phyloP scores from a whole-genome alignment of 148 eudicot species.

The Vaccinium darrowii region DNA sequence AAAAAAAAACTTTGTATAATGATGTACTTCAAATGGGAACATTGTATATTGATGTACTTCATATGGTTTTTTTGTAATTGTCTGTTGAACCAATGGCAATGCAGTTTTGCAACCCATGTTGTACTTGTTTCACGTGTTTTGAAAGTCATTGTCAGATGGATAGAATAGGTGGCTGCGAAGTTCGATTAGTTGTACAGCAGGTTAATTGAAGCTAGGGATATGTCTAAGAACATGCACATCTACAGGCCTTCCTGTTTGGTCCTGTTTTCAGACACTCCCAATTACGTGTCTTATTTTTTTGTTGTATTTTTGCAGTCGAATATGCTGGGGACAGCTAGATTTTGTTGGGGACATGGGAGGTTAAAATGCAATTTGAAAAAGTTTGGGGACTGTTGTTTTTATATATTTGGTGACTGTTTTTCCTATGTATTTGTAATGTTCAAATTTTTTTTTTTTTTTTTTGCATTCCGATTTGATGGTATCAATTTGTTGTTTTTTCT shows the following conservation, averaged over 20 bases:
- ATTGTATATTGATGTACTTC: too few relatives aligned
- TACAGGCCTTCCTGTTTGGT: background rate
- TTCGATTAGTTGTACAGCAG: background rate
- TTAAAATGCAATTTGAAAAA: too few relatives aligned
- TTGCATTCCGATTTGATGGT: too few relatives aligned
- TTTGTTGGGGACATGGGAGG: too few relatives aligned
- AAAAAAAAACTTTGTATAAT: too few relatives aligned
- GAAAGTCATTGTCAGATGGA: background rate
- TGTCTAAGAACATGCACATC: background rate
- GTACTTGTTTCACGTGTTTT: background rate
- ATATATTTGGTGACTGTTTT: too few relatives aligned
- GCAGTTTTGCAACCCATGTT: background rate
- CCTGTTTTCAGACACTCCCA: background rate
- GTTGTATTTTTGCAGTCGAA: background rate
- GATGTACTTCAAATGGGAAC: too few relatives aligned
- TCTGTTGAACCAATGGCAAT: background rate
- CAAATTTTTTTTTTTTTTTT: too few relatives aligned
- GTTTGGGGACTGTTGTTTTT: too few relatives aligned
- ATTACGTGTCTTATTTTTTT: background rate
- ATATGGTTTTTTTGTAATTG: background rate
- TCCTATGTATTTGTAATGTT: too few relatives aligned
- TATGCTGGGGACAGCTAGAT: too few relatives aligned
- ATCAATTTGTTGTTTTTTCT: too few relatives aligned
- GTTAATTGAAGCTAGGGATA: slow-evolving; percentile 6
- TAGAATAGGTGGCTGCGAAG: background rate